Percentiles rank a stretch among this genome's conserved stretches.
These are phyloP conservation scores for Hypholoma sublateritium DNA, from an alignment of 768 basidiomycete species.

Conservation along the genomic window DNA sequence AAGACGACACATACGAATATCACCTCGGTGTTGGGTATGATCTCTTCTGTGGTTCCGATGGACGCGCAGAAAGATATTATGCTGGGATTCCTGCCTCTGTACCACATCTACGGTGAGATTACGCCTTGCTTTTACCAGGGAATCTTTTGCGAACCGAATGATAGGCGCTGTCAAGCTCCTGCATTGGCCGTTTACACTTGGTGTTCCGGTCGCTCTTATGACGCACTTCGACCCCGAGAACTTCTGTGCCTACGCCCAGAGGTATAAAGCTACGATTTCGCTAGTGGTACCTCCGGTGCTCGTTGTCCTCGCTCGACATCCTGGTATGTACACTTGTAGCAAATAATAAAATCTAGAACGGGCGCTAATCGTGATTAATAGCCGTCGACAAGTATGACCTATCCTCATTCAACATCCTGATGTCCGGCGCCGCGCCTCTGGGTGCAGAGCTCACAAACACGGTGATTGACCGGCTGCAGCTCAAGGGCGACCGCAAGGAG, in stretches of 20 bases:
- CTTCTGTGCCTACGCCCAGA: conserved; percentile 66
- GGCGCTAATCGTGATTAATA: conserved; percentile 17
- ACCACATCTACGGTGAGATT: conserved; percentile 41
- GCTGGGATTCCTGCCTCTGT: conserved; percentile 65
- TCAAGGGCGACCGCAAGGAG: conserved; percentile 39
- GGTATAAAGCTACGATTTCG: conserved; percentile 56
- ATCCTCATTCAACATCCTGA: conserved; percentile 52
- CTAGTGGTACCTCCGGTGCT: conserved; percentile 84
- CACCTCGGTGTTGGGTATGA: conserved; percentile 55
- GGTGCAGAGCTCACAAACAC: conserved; percentile 59
- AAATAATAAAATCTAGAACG: not conserved
- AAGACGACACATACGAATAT: conserved; percentile 70
- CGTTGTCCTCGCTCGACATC: conserved; percentile 69
- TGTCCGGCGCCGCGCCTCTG: conserved; percentile 82
- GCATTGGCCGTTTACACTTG: conserved; percentile 51
- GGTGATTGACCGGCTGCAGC: conserved; percentile 36
- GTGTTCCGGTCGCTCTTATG: conserved; percentile 56
- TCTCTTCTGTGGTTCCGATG: conserved; percentile 40
- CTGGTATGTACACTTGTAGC: conserved; percentile 38
- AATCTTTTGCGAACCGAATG: not conserved
- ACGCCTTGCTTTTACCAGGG: not conserved
- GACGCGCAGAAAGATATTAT: conserved; percentile 45
- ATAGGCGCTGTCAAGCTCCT: conserved; percentile 62
- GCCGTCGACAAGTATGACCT: conserved; percentile 70
- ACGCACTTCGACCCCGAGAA: conserved; percentile 68